phyloP scores from a whole-genome alignment of 306 rosid genomes.

The Lathyrus sativus region DNA sequence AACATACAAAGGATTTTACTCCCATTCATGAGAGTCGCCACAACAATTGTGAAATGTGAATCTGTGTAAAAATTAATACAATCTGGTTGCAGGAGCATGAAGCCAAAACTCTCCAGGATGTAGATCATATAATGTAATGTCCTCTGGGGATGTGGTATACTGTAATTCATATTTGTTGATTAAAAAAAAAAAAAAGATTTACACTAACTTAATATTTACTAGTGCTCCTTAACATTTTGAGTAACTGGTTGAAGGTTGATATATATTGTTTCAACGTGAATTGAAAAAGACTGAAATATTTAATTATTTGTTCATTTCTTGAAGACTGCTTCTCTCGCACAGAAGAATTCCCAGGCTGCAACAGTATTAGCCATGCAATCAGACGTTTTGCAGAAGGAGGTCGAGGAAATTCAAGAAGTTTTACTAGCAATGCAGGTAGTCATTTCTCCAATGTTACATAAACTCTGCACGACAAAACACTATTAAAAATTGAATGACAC shows the following conservation, averaged over 20 bases:
- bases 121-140: background rate
- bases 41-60: background rate
- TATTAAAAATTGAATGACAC: constrained; percentile 13
- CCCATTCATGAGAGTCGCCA: background rate
- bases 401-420: constrained; percentile 84
- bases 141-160: background rate
- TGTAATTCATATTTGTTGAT: background rate
- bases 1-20: no score
- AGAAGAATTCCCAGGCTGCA: constrained; percentile 83
- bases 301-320: constrained; percentile 45
- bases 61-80: background rate
- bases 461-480: constrained; percentile 6
- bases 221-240: constrained; percentile 24
- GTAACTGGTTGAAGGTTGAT: constrained; percentile 22
- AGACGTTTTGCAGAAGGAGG: constrained; percentile 86
- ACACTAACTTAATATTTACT: constrained; percentile 10
- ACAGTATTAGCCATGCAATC: constrained; percentile 75
- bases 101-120: background rate
- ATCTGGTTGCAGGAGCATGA: constrained; percentile 12
- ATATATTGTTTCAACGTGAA: constrained; percentile 11
- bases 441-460: constrained; percentile 17
- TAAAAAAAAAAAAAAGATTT: background rate
- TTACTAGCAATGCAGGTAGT: constrained; percentile 94
- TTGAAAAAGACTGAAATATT: constrained; percentile 11
- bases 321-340: constrained; percentile 83